Base-by-base conservation (phyloP, 2,329 filamentous ascomycete genomes). In the Sarocladium brachiariae region DNA sequence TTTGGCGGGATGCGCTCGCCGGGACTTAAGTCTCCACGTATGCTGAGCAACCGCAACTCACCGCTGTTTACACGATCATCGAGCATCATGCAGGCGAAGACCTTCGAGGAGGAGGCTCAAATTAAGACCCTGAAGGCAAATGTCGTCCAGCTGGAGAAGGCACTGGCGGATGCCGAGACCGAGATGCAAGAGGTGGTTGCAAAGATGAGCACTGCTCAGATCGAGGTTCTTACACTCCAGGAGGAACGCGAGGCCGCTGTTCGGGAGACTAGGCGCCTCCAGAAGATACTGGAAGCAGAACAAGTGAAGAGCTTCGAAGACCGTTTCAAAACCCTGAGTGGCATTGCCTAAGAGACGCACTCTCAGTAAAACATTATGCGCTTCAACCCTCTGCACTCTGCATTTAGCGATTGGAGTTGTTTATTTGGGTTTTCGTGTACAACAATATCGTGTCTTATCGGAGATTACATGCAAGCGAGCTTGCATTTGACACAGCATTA, bases 181-280 rank as follows among this genome's bases (percentile, higher is more conserved):
- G 87, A 92, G 68, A 91, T 93, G 85, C 82, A 89, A 61, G 83
- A 88, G 61, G 87, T 93, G 5, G 84, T 93, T 14, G 76, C 82
- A 53, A 78, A 81, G 59, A 92, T 95, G 83, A 91, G 87, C 68
- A 74, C 76, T 58, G 86, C 87, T 23, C 88, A 93, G 70, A 87
- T 92, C 56, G 86, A 91, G 68, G 88, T 93, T 41, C 81, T 87
- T 59, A 85, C 89, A 63, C 74, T 95, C 45, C 87, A 91, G 65
- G 80, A 81, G 57, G 81, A 86, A 66, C 77, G 81, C 59, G 88
- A 93, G 61, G 81, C 84, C 57, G 87, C 87, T 19, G 78, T 88
- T 59, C 78, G 81, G 48, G 79, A 86, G 65, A 90, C 87, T 52
- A 77, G 80, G 59, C 78, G 73, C 61, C 74, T 93, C 48, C 84